Evolutionary conservation across 495 filamentous ascomycete genomes (phyloP).

Genomic region (Talaromyces thailandensis): DNA sequence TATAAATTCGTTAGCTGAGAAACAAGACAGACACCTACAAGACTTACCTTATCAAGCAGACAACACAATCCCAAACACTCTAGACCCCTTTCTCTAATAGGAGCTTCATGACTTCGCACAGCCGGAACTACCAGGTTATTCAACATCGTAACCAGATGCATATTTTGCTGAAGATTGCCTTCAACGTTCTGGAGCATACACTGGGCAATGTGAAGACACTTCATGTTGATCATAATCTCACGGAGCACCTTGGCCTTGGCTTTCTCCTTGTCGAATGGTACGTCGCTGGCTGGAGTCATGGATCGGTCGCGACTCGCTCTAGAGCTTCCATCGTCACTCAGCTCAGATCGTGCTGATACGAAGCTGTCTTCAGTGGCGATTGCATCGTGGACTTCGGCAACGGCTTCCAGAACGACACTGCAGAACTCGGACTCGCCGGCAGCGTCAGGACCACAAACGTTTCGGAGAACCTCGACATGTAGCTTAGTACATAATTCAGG

Average conservation of each 20-base stretch:
- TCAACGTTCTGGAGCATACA: constrained; percentile 93
- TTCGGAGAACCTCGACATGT: constrained; percentile 70
- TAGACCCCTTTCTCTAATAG: constrained; percentile 82
- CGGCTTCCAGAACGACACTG: constrained; percentile 81
- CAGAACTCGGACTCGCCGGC: constrained; percentile 90
- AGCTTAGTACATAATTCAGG: constrained; percentile 90
- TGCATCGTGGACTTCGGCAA: constrained; percentile 92
- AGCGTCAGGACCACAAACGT: constrained; percentile 65
- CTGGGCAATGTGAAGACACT: constrained; percentile 93
- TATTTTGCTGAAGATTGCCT: constrained; percentile 75
- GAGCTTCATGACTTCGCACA: constrained; percentile 84
- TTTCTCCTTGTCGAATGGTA: constrained; percentile 55
- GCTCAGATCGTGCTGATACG: constrained; percentile 78
- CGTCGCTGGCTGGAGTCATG: constrained; percentile 36
- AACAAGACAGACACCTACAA: constrained; percentile 7
- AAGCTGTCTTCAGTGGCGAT: constrained; percentile 80
- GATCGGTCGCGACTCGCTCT: constrained; percentile 24
- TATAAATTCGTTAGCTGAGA: constrained; percentile 14
- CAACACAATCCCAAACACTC: constrained; percentile 85
- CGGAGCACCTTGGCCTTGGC: constrained; percentile 72
- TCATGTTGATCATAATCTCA: constrained; percentile 95
- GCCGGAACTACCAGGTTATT: constrained; percentile 96
- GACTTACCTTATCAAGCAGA: constrained; percentile 69
- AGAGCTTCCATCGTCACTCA: constrained; percentile 50
- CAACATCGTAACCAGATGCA: constrained; percentile 83